Base-by-base conservation (phyloP, 129 eudicot genomes). In the Helichrysum umbraculigerum region DNA sequence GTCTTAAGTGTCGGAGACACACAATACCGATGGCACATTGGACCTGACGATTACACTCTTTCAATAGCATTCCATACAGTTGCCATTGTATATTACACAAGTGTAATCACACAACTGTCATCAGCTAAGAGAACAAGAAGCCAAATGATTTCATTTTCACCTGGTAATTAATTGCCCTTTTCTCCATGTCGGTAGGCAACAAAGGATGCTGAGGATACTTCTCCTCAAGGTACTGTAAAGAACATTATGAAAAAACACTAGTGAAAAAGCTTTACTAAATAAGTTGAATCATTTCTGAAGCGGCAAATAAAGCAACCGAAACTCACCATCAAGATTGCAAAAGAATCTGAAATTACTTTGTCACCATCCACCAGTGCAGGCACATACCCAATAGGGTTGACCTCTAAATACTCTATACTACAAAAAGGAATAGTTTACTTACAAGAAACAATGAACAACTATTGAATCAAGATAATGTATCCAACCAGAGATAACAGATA, bases 351-450 rank as follows among this genome's bases (percentile, higher is more conserved):
- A 78, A 93, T 34, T 59, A 86, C 86, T 64, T 73, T n/a, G 47
- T 90, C 91, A 56, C 85, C 98, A 70, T 90, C 97, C 68, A 88
- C 89, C 82, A 93, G 83, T 21, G 83, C 91, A 34, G 98, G 98
- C 59, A 93, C 92, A 63, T 58, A 87, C 32, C 98, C 92, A 37
- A 90, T 78, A 41, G 98, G 98, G 87, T 88, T 93, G 63, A 93
- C 79, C 83, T 88, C 81, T 82, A 85, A 28, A 81, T 62, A 93
- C 73, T 90, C 97, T 93, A 68, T 73, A 81, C 16, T 30, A 22
- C 19, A 51, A 50, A 16, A 64, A 6, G 4, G 67, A 3, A 9
- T 5, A 41, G 61, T 34, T 34, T 17, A 75, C 10, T 19, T n/a
- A 57, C 20, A 57, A 57, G 9, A 57, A 19, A 2, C 14, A 19